Base-by-base conservation (phyloP, 331 rosid genomes). In the Pyrus hybrid region DNA sequence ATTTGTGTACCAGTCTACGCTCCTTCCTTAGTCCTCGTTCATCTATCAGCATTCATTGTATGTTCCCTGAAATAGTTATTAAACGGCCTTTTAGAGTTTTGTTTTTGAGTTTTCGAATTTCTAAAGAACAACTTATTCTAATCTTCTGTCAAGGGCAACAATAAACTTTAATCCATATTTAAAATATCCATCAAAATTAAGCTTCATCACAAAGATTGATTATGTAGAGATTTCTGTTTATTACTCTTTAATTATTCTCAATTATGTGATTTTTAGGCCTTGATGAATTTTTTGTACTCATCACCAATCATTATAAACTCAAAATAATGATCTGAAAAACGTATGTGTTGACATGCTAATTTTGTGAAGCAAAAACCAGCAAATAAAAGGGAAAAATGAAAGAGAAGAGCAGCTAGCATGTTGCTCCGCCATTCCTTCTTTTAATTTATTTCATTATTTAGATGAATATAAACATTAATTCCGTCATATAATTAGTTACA, bases 381-480 rank as follows among this genome's bases (percentile, higher is more conserved):
- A 51, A 54, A 49, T 8, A 53, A 7, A 22, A 14, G 13, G 76
- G 4, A 57, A 72, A 60, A 72, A 17, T 72, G 76, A n/a, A 61
- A 41, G 41, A 25, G 77, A 61, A 20, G 77, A 63, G 43, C 20
- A 26, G 77, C 68, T 25, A 73, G 41, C 43, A 25, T 16, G 26
- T 17, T 73, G 25, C 68, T 37, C 41, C 58, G 25, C 69, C 68
- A 60, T 72, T 60, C 56, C 76, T 70, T 54, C 67, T 37, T 63
- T 41, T 72, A 32, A 41, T 71, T 72, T 23, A 12, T 72, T 57
- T 8, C 68, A 58, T 58, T 73, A 25, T 23, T 61, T 61, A 73
- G 77, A 61, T 73, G 68, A 65, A 65, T 72, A 65, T 72, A 66
- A 69, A 73, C 49, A 74, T 60, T 25, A 13, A 22, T 35, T 35